Conservation (phyloP, 164 flowering plant genomes). For the Chimonanthus salicifolius region DNA sequence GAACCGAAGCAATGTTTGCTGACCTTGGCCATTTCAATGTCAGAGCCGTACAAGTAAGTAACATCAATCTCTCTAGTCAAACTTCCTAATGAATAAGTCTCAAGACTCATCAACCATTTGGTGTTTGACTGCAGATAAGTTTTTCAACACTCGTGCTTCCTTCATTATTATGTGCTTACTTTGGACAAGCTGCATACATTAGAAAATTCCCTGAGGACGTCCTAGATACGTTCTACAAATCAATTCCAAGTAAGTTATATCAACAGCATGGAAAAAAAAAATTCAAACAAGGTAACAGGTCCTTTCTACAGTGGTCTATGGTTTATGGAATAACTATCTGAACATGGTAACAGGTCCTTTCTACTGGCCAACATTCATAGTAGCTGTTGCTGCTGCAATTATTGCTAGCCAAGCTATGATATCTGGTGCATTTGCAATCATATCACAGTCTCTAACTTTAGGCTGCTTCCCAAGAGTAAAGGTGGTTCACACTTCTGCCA, state of each 20-base stretch:
- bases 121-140: conserved; percentile 42
- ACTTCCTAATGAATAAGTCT: not conserved
- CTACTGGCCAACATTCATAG: conserved; percentile 65
- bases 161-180: conserved; percentile 41
- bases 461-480: conserved; percentile 74
- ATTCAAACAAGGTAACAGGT: not conserved
- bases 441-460: conserved; percentile 46
- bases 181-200: conserved; percentile 72
- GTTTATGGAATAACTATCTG: not conserved
- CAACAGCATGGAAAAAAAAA: not conserved
- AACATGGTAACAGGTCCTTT: conserved; percentile 31
- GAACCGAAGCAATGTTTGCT: conserved; percentile 94
- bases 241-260: conserved; percentile 41
- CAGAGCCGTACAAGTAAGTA: conserved; percentile 56
- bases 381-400: conserved; percentile 69
- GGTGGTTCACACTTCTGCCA: conserved; percentile 69
- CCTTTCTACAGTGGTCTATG: not conserved
- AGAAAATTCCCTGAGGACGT: conserved; percentile 34
- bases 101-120: not conserved
- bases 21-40: conserved; percentile 80
- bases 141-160: conserved; percentile 47
- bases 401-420: conserved; percentile 80
- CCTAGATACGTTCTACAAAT: conserved; percentile 39
- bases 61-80: not conserved
- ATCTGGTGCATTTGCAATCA: conserved; percentile 61